Evolutionary conservation across 306 rosid genomes (phyloP).

Genomic region (Lathyrus aphaca): DNA sequence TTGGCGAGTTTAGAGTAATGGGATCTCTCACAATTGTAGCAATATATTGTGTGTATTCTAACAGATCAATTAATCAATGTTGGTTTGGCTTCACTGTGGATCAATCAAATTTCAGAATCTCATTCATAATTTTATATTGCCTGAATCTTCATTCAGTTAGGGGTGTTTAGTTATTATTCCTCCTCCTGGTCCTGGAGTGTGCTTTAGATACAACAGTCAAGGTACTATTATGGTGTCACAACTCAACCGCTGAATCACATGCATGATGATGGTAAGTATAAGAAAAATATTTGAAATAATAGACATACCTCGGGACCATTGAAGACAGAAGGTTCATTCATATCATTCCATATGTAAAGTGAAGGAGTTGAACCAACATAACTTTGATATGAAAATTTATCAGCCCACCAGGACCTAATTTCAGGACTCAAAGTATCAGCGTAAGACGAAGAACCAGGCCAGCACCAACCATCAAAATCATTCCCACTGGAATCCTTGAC

Average conservation of each 20-base stretch:
- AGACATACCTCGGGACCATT: slow-evolving; percentile 93
- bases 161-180: slow-evolving; percentile 25
- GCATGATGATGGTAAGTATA: slow-evolving; percentile 7
- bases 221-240: slow-evolving; percentile 1
- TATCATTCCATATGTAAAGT: slow-evolving; percentile 94
- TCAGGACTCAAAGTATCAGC: slow-evolving; percentile 72
- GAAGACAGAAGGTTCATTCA: slow-evolving; percentile 98
- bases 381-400: slow-evolving; percentile 64
- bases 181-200: slow-evolving; percentile 19
- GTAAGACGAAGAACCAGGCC: slow-evolving; percentile 98
- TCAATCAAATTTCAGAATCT: slow-evolving; percentile 22
- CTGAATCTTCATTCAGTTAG: slow-evolving; percentile 16
- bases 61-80: slow-evolving; percentile 24
- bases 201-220: slow-evolving; percentile 22
- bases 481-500: slow-evolving; percentile 88
- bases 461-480: slow-evolving; percentile 96
- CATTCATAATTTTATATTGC: slow-evolving; percentile 23
- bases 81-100: slow-evolving; percentile 19
- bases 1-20: not conserved
- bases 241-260: slow-evolving; percentile 1
- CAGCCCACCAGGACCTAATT: slow-evolving; percentile 93
- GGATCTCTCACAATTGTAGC: slow-evolving; percentile 11
- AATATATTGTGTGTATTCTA: not conserved
- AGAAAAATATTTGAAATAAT: slow-evolving; percentile 20
- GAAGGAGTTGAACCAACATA: slow-evolving; percentile 95